Conservation (phyloP, 2,329 filamentous ascomycete genomes). For the Ophiosphaerella korrae region DNA sequence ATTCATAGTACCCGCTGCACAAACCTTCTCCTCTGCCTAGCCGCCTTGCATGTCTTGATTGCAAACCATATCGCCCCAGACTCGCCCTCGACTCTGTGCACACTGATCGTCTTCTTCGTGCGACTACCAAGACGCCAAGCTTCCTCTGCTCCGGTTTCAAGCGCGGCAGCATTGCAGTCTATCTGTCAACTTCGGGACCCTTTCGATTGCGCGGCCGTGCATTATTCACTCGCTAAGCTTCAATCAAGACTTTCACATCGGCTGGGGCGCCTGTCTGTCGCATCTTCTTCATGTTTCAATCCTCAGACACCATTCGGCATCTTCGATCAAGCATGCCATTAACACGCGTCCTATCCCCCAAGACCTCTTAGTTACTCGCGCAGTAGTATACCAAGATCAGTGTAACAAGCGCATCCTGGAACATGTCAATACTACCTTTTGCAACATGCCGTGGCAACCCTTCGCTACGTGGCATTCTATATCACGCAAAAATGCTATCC, state of each 20-base stretch:
- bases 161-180: conserved; percentile 1
- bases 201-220: conserved; percentile 5
- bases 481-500: not conserved
- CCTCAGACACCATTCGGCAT: not conserved
- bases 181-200: not conserved
- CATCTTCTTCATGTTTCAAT: not conserved
- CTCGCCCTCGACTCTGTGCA: not conserved
- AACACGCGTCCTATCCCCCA: not conserved
- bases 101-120: not conserved
- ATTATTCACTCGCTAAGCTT: conserved; percentile 5
- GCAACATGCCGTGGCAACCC: not conserved
- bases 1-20: conserved; percentile 11
- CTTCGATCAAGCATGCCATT: not conserved
- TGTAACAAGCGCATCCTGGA: conserved; percentile 1
- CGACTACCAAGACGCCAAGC: conserved; percentile 10
- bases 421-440: not conserved
- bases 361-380: not conserved
- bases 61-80: not conserved
- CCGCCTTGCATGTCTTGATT: conserved; percentile 13
- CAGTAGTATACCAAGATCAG: not conserved
- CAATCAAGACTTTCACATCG: not conserved
- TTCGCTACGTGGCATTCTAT: conserved; percentile 2
- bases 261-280: conserved; percentile 4
- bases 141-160: conserved; percentile 7
- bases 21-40: conserved; percentile 11